Evolutionary conservation across 2,329 filamentous ascomycete genomes (phyloP), one percentile per base, ranked within the genome.

Genomic region (Penicillium sp.): DNA sequence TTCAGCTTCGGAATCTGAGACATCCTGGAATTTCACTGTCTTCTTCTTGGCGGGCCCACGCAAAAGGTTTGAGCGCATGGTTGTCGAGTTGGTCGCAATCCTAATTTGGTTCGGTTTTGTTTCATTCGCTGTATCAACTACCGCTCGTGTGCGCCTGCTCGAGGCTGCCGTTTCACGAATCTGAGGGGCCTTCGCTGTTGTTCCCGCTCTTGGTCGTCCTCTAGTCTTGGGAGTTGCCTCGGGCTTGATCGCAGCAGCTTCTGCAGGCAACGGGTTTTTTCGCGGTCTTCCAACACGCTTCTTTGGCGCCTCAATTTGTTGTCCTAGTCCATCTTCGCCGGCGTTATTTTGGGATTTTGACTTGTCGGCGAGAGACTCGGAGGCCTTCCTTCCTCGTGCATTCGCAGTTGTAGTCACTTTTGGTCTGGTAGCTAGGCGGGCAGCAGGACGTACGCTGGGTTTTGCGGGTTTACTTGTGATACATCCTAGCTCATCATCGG

Each of bases 21-120:
- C 58, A 52, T 79, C 75, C 53, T 77, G 68, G 58, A 80, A 80
- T 3, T 77, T 79, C 25, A 80, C 78, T 40, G 73, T 79, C 66
- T 78, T 79, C 62, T 72, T 74, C 48, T 73, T 69, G 1, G 69
- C 67, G 10, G 69, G 66, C 8, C 69, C 69, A 25, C 65, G 67
- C 28, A 67, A 48, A 36, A 68, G 53, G 45, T 68, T 73, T 38
- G 71, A 69, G 11, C 67, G 62, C 58, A 68, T 65, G 0, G 57
- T 56, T 12, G 65, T 62, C 4, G 70, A 72, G 31, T 65, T 63
- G 0, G 68, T 72, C 11, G 67, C 61, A 33, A 71, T 66, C 17
- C 61, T 55, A 3, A 72, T 61, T 8, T 66, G 61, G 40, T 56
- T 69, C 1, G 65, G 61, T 17, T 60, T 57, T 8, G 44, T 53